Percentiles rank a stretch among this genome's conserved stretches.
Conservation (phyloP, 371 early-diverging fungal genomes). For the Rhizopus delemar region DNA sequence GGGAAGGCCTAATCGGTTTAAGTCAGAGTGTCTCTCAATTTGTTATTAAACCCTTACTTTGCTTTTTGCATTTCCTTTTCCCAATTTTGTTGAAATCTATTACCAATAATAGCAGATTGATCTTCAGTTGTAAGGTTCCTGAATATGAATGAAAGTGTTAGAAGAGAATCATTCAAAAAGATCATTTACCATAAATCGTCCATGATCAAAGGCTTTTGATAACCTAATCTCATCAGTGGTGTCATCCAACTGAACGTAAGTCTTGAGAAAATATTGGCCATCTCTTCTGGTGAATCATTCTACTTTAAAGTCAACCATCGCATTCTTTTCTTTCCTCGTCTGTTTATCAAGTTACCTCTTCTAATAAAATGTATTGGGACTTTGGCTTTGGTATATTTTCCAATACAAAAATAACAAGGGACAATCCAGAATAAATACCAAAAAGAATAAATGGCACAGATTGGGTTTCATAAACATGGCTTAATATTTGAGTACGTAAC, state of each 20-base stretch:
- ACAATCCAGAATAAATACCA: slow-evolving; percentile 37
- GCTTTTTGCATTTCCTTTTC: slow-evolving; percentile 58
- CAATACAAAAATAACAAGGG: slow-evolving; percentile 59
- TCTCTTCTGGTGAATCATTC: slow-evolving; percentile 72
- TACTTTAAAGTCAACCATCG: slow-evolving; percentile 10
- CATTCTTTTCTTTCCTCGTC: too few relatives aligned
- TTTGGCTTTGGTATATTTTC: slow-evolving; percentile 64
- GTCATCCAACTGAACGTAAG: slow-evolving; percentile 93
- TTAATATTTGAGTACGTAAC: slow-evolving; percentile 59
- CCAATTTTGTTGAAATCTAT: slow-evolving; percentile 73
- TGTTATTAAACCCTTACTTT: slow-evolving; percentile 37
- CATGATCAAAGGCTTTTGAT: slow-evolving; percentile 69
- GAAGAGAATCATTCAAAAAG: not conserved
- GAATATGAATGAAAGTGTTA: slow-evolving; percentile 22
- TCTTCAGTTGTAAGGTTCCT: slow-evolving; percentile 67
- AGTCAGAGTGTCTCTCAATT: not conserved
- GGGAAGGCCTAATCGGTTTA: slow-evolving; percentile 57
- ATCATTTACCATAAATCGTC: slow-evolving; percentile 76
- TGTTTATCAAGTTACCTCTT: slow-evolving; percentile 31
- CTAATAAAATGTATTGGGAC: slow-evolving; percentile 60
- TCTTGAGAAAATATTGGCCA: slow-evolving; percentile 82
- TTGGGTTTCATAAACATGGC: slow-evolving; percentile 32
- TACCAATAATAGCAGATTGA: slow-evolving; percentile 65
- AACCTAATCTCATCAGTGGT: slow-evolving; percentile 82
- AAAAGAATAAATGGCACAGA: slow-evolving; percentile 47